phyloP scores from a whole-genome alignment of 2,329 filamentous ascomycete species.

The Saccharata proteae region DNA sequence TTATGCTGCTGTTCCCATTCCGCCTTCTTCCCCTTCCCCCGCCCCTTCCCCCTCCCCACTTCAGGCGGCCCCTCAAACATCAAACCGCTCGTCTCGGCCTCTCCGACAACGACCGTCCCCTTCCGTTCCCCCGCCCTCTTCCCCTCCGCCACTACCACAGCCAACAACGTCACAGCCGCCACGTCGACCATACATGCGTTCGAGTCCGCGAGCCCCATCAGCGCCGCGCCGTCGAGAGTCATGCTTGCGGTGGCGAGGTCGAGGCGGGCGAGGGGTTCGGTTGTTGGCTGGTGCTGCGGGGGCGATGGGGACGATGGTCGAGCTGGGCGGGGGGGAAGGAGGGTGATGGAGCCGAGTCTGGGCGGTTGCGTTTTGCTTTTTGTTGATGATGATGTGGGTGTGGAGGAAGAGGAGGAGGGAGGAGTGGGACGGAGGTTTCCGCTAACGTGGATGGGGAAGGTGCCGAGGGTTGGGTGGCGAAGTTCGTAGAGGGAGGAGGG shows the following conservation, averaged over 20 bases:
- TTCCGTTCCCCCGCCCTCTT: constrained; percentile 15
- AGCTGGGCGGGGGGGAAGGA: constrained; percentile 20
- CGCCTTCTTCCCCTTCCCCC: neutral
- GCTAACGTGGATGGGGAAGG: constrained; percentile 27
- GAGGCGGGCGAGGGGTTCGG: constrained; percentile 29
- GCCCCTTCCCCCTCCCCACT: too few species aligned
- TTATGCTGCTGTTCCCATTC: neutral
- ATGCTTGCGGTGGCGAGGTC: constrained; percentile 31
- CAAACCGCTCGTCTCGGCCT: neutral
- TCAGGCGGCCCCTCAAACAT: constrained; percentile 9
- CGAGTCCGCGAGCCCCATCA: constrained; percentile 20
- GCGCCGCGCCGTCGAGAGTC: constrained; percentile 31
- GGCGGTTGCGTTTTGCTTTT: too few species aligned
- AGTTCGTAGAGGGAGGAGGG: too few species aligned
- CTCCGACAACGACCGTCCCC: neutral
- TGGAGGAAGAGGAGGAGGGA: neutral
- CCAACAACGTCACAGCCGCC: constrained; percentile 28
- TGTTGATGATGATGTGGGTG: constrained; percentile 1
- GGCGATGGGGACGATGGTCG: neutral
- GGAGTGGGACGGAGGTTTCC: constrained; percentile 1
- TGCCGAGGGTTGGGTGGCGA: constrained; percentile 32
- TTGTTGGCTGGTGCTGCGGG: constrained; percentile 1
- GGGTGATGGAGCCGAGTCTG: constrained; percentile 21
- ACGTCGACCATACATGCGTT: constrained; percentile 35
- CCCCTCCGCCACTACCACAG: constrained; percentile 34